Evolutionary conservation across 2,329 filamentous ascomycete genomes (phyloP).

Genomic region (Lecanicillium sp.): DNA sequence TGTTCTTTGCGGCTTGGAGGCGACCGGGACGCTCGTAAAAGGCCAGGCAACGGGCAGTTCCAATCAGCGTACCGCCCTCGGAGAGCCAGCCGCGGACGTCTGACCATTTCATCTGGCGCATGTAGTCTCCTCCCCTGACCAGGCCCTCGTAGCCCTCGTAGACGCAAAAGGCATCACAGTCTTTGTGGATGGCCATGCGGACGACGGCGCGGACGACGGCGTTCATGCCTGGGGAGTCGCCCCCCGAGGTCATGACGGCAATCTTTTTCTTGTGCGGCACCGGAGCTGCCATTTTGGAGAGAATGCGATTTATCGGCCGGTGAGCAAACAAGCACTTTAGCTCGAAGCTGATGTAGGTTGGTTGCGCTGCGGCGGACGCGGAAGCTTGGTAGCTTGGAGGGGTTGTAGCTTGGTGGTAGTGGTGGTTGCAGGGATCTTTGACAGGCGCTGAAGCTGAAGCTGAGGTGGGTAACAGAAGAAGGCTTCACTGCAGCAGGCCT

Average conservation of each 20-base stretch:
- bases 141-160: conserved; percentile 96
- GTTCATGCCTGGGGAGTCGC: conserved; percentile 94
- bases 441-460: too few species aligned
- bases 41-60: conserved; percentile 84
- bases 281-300: conserved; percentile 1
- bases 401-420: too few species aligned
- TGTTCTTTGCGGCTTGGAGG: conserved; percentile 81
- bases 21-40: conserved; percentile 87
- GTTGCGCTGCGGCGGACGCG: too few species aligned
- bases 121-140: conserved; percentile 80
- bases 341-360: too few species aligned
- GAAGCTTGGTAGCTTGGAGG: too few species aligned
- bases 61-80: conserved; percentile 91
- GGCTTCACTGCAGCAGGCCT: too few species aligned
- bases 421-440: too few species aligned
- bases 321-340: too few species aligned
- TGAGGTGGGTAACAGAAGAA: too few species aligned
- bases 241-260: conserved; percentile 88
- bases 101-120: conserved; percentile 81
- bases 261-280: conserved; percentile 55
- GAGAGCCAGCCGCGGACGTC: conserved; percentile 92
- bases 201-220: conserved; percentile 84
- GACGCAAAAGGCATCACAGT: conserved; percentile 70
- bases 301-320: too few species aligned
- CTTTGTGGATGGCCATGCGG: conserved; percentile 79